Percentiles rank a stretch among this genome's conserved stretches.
Conservation (phyloP, 2,329 filamentous ascomycete genomes). For the Furcasterigmium sp. region DNA sequence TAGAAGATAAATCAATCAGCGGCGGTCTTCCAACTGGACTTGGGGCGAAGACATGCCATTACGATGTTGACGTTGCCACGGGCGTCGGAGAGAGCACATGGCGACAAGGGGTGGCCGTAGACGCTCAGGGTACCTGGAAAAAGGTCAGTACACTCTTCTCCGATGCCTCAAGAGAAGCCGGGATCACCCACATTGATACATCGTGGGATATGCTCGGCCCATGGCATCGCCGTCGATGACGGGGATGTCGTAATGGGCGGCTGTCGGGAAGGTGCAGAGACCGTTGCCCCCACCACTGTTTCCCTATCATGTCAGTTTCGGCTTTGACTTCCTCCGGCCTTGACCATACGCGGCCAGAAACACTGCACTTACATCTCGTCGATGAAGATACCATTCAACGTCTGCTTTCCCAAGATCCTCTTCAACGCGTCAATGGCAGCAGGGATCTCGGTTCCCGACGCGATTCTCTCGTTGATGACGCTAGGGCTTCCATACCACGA, state of each 20-base stretch:
- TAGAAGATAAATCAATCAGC: no score
- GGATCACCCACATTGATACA: conserved; percentile 22
- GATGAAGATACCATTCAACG: conserved; percentile 25
- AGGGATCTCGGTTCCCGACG: conserved; percentile 28
- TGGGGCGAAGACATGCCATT: conserved; percentile 20
- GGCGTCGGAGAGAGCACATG: conserved; percentile 30
- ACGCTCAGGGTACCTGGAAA: conserved; percentile 28
- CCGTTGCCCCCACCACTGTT: conserved; percentile 32
- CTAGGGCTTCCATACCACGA: conserved; percentile 40
- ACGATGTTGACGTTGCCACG: conserved; percentile 27
- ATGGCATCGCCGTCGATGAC: conserved; percentile 31
- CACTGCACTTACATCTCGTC: conserved; percentile 29
- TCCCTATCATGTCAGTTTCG: conserved; percentile 2
- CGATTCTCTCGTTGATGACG: conserved; percentile 31
- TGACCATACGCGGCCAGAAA: no score
- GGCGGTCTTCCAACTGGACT: no score
- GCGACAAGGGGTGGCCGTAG: conserved; percentile 28
- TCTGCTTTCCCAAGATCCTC: conserved; percentile 22
- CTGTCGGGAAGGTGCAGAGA: conserved; percentile 24
- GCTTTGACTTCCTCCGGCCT: neutral
- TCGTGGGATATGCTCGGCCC: conserved; percentile 32
- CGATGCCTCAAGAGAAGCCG: rapidly evolving
- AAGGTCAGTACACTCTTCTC: neutral
- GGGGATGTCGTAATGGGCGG: conserved; percentile 28
- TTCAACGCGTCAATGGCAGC: conserved; percentile 28